These are phyloP conservation scores for Sphaerulina vaccinii DNA, from an alignment of 2,329 filamentous ascomycete species.

Conservation along the genomic window DNA sequence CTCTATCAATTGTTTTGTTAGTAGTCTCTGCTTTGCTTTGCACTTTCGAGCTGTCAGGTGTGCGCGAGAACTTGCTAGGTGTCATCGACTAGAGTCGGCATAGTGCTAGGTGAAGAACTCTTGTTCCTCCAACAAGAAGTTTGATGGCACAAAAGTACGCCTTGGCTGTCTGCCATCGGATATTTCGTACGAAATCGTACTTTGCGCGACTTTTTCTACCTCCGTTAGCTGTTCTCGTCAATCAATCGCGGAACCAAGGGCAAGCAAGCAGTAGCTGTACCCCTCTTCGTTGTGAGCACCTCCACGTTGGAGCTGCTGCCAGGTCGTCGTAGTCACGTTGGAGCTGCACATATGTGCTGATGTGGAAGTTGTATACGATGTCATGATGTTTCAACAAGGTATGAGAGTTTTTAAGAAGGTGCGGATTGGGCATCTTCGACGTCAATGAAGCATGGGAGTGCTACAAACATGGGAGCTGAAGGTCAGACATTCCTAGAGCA, in stretches of 20 bases:
- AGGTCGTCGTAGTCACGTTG: too few relatives aligned
- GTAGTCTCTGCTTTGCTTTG: background rate
- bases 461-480: background rate
- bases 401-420: background rate
- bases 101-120: too few relatives aligned
- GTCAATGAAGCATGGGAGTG: background rate
- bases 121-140: too few relatives aligned
- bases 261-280: background rate
- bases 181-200: background rate
- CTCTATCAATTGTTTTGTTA: background rate
- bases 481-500: too few relatives aligned
- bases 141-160: too few relatives aligned
- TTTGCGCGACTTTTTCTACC: slow-evolving; percentile 10
- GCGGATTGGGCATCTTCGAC: background rate
- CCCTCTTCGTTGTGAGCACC: slow-evolving; percentile 4
- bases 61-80: too few relatives aligned
- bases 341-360: too few relatives aligned
- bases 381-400: slow-evolving; percentile 1
- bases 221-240: background rate
- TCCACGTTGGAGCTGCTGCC: too few relatives aligned
- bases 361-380: too few relatives aligned
- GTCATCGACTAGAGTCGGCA: too few relatives aligned
- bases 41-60: background rate
- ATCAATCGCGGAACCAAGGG: background rate
- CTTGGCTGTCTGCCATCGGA: background rate